Conservation (phyloP, 2,329 filamentous ascomycete genomes). For the Ceratocystis harringtonii region DNA sequence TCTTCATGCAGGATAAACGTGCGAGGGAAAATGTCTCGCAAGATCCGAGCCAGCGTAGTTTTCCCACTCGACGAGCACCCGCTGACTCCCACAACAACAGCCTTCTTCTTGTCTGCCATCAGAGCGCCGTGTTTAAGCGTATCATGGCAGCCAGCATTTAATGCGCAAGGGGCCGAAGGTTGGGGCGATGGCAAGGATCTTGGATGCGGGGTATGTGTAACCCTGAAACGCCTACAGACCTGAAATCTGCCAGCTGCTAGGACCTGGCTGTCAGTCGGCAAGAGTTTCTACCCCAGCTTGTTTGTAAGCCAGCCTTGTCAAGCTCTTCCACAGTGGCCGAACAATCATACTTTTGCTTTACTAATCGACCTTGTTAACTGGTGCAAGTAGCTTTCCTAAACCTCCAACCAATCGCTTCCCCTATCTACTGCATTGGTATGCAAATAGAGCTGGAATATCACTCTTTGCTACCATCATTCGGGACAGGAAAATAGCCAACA, state of each 20-base stretch:
- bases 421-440: too few species aligned
- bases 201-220: conserved; percentile 1
- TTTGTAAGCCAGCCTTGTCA: too few species aligned
- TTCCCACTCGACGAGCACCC: conserved; percentile 90
- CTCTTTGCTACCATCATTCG: too few species aligned
- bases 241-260: neutral
- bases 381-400: too few species aligned
- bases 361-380: too few species aligned
- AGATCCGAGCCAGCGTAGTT: conserved; percentile 74
- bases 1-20: conserved; percentile 84
- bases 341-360: too few species aligned
- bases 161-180: neutral
- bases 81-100: conserved; percentile 63
- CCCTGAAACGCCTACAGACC: neutral
- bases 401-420: too few species aligned
- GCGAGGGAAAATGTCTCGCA: conserved; percentile 65
- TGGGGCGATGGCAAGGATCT: neutral
- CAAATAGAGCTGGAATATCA: too few species aligned
- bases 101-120: conserved; percentile 31
- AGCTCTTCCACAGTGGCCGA: too few species aligned
- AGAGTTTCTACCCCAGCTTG: too few species aligned
- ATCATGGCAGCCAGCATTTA: neutral
- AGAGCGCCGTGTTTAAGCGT: neutral
- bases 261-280: neutral
- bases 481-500: too few species aligned